phyloP scores from a whole-genome alignment of 768 basidiomycete genomes.

The Royoungia palumana region DNA sequence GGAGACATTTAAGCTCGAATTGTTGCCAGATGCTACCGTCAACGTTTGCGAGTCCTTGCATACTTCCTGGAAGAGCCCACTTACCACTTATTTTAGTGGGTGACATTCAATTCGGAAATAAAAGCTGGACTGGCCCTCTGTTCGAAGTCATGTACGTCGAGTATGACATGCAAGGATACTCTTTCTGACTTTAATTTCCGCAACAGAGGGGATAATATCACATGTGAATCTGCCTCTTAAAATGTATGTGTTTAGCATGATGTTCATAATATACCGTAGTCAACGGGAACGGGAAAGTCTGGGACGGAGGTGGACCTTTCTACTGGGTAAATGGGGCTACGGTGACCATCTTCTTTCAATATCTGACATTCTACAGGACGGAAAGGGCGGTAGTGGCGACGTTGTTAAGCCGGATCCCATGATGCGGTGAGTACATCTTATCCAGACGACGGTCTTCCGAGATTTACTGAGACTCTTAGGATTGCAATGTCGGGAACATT shows the following conservation, averaged over 20 bases:
- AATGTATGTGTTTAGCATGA: neutral
- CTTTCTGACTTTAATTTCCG: neutral
- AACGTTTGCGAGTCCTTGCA: constrained; percentile 58
- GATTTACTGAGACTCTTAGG: constrained; percentile 19
- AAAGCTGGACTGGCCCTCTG: constrained; percentile 51
- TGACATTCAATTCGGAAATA: constrained; percentile 53
- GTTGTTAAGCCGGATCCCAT: constrained; percentile 34
- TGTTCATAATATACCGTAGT: constrained; percentile 10
- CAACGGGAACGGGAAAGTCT: constrained; percentile 40
- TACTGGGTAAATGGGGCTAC: constrained; percentile 36
- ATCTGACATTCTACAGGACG: constrained; percentile 21
- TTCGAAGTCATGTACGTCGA: constrained; percentile 46
- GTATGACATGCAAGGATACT: neutral
- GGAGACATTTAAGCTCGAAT: constrained; percentile 43
- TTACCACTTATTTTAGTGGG: constrained; percentile 40
- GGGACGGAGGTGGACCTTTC: constrained; percentile 42
- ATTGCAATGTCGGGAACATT: constrained; percentile 40
- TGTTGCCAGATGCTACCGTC: constrained; percentile 51
- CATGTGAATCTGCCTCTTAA: constrained; percentile 40
- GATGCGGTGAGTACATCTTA: constrained; percentile 33
- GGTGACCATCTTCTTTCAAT: neutral
- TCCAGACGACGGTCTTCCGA: neutral
- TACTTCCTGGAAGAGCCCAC: neutral
- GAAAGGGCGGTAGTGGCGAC: constrained; percentile 16
- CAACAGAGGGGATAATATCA: constrained; percentile 46